Conservation (phyloP, 805 yeast species). For the Millerago galiae region DNA sequence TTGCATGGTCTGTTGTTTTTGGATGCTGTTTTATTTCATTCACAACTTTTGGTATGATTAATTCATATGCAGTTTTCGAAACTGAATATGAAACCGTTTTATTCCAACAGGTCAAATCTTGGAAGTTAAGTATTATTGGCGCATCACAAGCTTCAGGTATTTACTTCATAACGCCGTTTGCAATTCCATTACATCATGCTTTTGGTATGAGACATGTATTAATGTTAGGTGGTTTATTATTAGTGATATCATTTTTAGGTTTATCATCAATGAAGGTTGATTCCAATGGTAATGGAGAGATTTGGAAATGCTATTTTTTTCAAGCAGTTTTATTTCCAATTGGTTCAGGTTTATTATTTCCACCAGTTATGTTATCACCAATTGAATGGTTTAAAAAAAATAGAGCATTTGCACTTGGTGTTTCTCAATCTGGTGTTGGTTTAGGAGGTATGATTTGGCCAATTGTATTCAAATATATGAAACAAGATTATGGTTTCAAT, state of each 20-base stretch:
- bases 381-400: constrained; percentile 67
- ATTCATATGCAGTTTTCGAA: constrained; percentile 20
- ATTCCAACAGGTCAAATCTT: constrained; percentile 11
- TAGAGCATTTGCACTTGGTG: constrained; percentile 48
- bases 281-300: constrained; percentile 8
- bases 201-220: constrained; percentile 15
- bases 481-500: constrained; percentile 11
- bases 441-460: constrained; percentile 41
- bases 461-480: constrained; percentile 18
- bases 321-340: constrained; percentile 19
- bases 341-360: constrained; percentile 39
- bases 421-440: constrained; percentile 44
- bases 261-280: constrained; percentile 10
- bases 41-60: constrained; percentile 20
- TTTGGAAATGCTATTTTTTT: constrained; percentile 23
- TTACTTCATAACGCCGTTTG: constrained; percentile 14
- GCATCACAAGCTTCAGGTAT: constrained; percentile 20
- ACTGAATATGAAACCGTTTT: constrained; percentile 19
- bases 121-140: constrained; percentile 19
- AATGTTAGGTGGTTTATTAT: constrained; percentile 9
- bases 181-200: constrained; percentile 15
- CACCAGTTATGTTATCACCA: constrained; percentile 51
- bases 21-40: constrained; percentile 16
- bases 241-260: constrained; percentile 15
- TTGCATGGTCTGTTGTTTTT: constrained; percentile 16